Percentiles rank a stretch among this genome's conserved stretches.
Evolutionary conservation across 352 stramenopile species (phyloP).

Genomic region (Phytophthora foliorum): DNA sequence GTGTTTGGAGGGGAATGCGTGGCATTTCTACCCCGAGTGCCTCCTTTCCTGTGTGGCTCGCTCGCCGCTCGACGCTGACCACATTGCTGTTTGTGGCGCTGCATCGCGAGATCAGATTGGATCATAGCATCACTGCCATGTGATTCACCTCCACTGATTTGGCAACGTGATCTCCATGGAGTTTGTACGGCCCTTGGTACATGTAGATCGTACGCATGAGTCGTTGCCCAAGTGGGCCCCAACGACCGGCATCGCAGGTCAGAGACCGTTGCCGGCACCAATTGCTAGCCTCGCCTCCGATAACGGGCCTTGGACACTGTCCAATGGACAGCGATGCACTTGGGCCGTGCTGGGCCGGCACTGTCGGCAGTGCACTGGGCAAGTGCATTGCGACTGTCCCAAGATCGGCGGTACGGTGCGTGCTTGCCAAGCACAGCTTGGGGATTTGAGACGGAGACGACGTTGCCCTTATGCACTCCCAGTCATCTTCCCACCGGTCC

Average conservation of each 20-base stretch:
- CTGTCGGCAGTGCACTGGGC: constrained; percentile 1
- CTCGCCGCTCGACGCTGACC: constrained; percentile 1
- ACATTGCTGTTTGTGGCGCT: constrained; percentile 6
- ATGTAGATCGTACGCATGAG: no score
- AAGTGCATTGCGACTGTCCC: constrained; percentile 22
- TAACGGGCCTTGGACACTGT: not conserved
- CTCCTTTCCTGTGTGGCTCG: not conserved
- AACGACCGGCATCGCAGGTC: no score
- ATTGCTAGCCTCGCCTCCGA: not conserved
- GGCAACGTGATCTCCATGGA: no score
- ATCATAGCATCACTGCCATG: not conserved
- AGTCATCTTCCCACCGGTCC: constrained; percentile 13
- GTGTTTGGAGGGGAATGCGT: constrained; percentile 15
- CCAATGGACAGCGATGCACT: no score
- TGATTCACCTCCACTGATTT: not conserved
- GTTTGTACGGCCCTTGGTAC: constrained; percentile 11
- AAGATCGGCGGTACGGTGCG: constrained; percentile 19
- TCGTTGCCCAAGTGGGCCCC: no score
- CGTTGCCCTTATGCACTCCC: constrained; percentile 27
- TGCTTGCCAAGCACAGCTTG: no score
- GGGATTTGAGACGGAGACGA: constrained; percentile 30
- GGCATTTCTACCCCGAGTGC: constrained; percentile 27
- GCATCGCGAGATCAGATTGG: constrained; percentile 22
- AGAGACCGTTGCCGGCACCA: no score
- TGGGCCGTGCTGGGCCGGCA: no score